Percentiles rank a stretch among this genome's conserved stretches.
Conservation (phyloP, 441 rosid species). For the Breynia disticha region DNA sequence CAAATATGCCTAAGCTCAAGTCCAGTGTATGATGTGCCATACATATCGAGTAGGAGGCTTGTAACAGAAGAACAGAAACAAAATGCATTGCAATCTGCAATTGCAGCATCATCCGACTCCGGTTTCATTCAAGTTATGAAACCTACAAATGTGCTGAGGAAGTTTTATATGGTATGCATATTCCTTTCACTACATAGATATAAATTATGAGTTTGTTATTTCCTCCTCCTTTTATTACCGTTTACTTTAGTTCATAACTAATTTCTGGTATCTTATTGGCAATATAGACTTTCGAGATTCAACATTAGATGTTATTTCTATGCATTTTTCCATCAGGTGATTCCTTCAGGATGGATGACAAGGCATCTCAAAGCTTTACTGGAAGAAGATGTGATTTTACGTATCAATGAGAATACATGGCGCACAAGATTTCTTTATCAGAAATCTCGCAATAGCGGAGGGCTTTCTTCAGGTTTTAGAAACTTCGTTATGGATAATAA, state of each 20-base stretch:
- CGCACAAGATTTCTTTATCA: slow-evolving; percentile 20
- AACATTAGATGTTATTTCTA: slow-evolving; percentile 1
- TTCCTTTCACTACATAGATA: background rate
- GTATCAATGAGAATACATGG: slow-evolving; percentile 27
- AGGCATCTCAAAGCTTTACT: slow-evolving; percentile 20
- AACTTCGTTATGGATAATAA: slow-evolving; percentile 27
- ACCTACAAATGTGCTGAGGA: slow-evolving; percentile 34
- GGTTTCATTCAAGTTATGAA: slow-evolving; percentile 37
- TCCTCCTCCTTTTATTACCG: background rate
- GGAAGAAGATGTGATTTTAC: slow-evolving; percentile 31
- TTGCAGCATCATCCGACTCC: slow-evolving; percentile 19
- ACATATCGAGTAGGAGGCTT: slow-evolving; percentile 25
- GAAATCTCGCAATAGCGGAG: slow-evolving; percentile 25
- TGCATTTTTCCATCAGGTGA: slow-evolving; percentile 20
- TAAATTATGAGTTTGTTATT: background rate
- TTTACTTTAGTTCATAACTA: background rate
- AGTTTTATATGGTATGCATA: slow-evolving; percentile 35
- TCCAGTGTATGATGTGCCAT: slow-evolving; percentile 11
- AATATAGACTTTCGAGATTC: background rate
- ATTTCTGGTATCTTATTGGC: background rate
- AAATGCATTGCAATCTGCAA: slow-evolving; percentile 23
- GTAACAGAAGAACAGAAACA: slow-evolving; percentile 26
- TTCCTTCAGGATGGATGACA: slow-evolving; percentile 34
- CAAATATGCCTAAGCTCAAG: background rate
- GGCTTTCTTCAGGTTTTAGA: slow-evolving; percentile 42